phyloP scores from a whole-genome alignment of 2,329 filamentous ascomycete genomes.

The Sporothrix schenckii region DNA sequence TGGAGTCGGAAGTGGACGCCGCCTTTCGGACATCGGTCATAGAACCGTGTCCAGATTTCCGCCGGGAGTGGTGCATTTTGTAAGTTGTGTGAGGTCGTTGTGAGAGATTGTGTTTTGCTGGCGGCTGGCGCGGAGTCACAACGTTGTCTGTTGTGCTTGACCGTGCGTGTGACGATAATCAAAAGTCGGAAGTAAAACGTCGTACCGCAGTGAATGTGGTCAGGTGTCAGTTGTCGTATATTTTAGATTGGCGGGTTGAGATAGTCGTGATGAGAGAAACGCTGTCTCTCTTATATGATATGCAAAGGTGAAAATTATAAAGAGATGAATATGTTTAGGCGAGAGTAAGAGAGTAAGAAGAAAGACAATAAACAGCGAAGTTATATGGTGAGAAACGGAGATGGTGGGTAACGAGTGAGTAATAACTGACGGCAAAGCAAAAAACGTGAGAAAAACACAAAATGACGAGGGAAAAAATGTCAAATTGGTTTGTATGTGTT shows the following conservation, averaged over 20 bases:
- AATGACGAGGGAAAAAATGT: conserved; percentile 6
- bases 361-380: not conserved
- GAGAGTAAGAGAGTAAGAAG: not conserved
- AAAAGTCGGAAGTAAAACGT: not conserved
- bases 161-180: conserved; percentile 24
- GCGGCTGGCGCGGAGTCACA: conserved; percentile 17
- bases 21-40: conserved; percentile 60
- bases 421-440: conserved; percentile 22
- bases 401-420: conserved; percentile 25
- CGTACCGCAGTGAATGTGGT: conserved; percentile 5
- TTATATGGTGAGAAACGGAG: not conserved
- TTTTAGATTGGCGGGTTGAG: conserved; percentile 15
- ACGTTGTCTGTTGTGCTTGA: conserved; percentile 7
- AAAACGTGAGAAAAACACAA: conserved; percentile 22
- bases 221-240: conserved; percentile 16
- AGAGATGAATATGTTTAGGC: not conserved
- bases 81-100: conserved; percentile 34
- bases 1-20: conserved; percentile 45
- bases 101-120: not conserved
- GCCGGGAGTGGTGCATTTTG: conserved; percentile 60
- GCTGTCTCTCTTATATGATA: conserved; percentile 13
- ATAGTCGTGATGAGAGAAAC: not conserved
- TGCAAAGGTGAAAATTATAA: not conserved
- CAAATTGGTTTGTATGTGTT: conserved; percentile 25
- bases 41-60: conserved; percentile 60